Percentiles rank a stretch among this genome's conserved stretches.
phyloP scores from a whole-genome alignment of 306 rosid species.

The Cicer bijugum region DNA sequence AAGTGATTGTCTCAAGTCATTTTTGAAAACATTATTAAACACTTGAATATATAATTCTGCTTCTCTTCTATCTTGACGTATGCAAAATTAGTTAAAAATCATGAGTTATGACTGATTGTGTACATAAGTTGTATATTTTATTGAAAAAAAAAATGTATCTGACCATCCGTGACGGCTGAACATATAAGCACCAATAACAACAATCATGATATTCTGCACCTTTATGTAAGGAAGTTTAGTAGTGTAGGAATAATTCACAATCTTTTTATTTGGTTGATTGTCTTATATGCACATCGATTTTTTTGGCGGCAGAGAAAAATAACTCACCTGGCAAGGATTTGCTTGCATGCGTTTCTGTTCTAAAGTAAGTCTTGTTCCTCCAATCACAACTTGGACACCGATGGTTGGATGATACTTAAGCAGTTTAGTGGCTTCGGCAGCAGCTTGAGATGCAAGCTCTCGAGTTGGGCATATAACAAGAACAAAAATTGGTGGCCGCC shows the following conservation, averaged over 20 bases:
- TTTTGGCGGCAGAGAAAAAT: conserved; percentile 36
- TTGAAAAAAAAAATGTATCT: neutral
- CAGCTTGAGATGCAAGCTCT: conserved; percentile 95
- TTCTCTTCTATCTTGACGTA: conserved; percentile 29
- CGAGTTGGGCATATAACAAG: conserved; percentile 97
- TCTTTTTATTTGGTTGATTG: conserved; percentile 31
- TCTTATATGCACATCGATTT: neutral
- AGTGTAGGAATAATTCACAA: conserved; percentile 6
- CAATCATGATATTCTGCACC: neutral
- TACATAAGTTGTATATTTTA: conserved; percentile 4
- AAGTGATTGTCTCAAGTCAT: neutral
- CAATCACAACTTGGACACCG: conserved; percentile 96
- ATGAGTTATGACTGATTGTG: neutral
- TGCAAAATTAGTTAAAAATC: conserved; percentile 23
- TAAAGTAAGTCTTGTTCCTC: conserved; percentile 82
- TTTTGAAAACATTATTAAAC: neutral
- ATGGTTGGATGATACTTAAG: conserved; percentile 83
- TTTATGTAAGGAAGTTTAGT: conserved; percentile 7
- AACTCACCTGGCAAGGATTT: conserved; percentile 85
- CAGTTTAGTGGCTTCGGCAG: conserved; percentile 78
- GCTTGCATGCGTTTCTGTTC: conserved; percentile 94
- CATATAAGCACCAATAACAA: conserved; percentile 3
- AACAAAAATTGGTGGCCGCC: conserved; percentile 79
- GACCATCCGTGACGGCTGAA: conserved; percentile 6
- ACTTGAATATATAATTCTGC: neutral